Evolutionary conservation across 306 rosid genomes (phyloP), one percentile per base, ranked within the genome.

Genomic region (Trifolium repens): DNA sequence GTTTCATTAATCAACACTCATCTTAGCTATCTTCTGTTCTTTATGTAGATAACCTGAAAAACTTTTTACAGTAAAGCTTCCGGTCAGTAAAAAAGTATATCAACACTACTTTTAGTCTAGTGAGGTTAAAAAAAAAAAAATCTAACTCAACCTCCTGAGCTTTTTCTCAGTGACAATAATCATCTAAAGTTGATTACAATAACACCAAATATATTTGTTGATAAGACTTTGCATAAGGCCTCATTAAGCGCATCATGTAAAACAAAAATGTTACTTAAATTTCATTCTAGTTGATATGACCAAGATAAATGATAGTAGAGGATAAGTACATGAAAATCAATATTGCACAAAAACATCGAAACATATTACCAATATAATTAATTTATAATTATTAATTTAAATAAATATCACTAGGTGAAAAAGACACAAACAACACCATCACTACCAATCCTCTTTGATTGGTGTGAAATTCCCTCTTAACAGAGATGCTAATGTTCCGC

Each of bases 81-180:
- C 15, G 2, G 54, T 15, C 0, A 15, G 19, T 49, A 50, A 2
- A 22, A 22, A 22, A 22, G 1, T 22, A 22, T 1, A 22, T 22
- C 24, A 22, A 22, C 24, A 22, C 24, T 22, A 1, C 24, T 22
- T 22, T 22, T 9, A 24, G 15, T 57, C 8, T 24, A 22, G 15
- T 27, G 2, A 24, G 35, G 24, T 55, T 4, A 22, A 9, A 10
- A 22, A 4, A 22, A 17, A 55, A 22, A 9, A 7, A 8, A 57
- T 57, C 62, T 22, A 22, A 32, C 61, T 57, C 61, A 55, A 9
- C 12, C 61, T 55, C 62, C 9, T 57, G 62, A 57, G 62, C 8
- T 24, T 57, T 24, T 1, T 57, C 37, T 10, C 12, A 24, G 15
- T 57, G 63, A 57, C 35, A 24, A 10, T 22, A 57, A 57, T 57